Base-by-base conservation (phyloP, 108 stramenopile species). In the Schizochytrium sp. region DNA sequence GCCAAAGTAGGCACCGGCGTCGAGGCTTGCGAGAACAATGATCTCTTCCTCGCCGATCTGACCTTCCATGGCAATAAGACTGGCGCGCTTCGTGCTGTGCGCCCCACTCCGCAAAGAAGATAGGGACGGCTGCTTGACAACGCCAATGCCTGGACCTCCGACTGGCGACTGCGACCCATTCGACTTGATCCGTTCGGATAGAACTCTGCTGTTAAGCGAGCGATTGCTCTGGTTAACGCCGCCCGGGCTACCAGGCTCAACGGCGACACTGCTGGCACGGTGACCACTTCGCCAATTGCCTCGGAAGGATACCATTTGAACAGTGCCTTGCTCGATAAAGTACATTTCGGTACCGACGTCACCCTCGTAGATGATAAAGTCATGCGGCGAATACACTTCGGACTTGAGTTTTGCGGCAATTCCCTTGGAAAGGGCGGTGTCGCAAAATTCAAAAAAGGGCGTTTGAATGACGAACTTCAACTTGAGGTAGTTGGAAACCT, bases 301-400 rank as follows among this genome's bases (percentile, higher is more conserved):
- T 0, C 76, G 76, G 5, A 83, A 83, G 51, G 76, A 59, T 14
- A 94, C 90, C 8, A 92, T 93, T 58, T 89, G 57, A n/a, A 93
- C 93, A 44, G 60, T 91, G 12, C 94, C 94, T 51, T 72, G 44
- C 23, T 91, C 89, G 44, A 95, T 60, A 63, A 95, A 95, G 92
- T 91, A 93, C 93, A 95, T 95, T 47, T 91, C 91, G 57, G 90
- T 89, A 14, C 93, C 93, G 72, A 93, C 90, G 60, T 95, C 94
- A 51, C 92, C 93, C 87, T 72, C 60, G 58, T 91, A 90, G 12
- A 92, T 48, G 87, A 95, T 87, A 5, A 90, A 88, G 59, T 95
- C 93, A 55, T 90, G 91, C 10, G 88, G 88, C 16, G 88, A 87
- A 58, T 90, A 95, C 43, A 91, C 58, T 5, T 59, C 60, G 18